Evolutionary conservation across 495 filamentous ascomycete species (phyloP), one percentile per base, ranked within the genome.

Genomic region (Neurospora sp.): DNA sequence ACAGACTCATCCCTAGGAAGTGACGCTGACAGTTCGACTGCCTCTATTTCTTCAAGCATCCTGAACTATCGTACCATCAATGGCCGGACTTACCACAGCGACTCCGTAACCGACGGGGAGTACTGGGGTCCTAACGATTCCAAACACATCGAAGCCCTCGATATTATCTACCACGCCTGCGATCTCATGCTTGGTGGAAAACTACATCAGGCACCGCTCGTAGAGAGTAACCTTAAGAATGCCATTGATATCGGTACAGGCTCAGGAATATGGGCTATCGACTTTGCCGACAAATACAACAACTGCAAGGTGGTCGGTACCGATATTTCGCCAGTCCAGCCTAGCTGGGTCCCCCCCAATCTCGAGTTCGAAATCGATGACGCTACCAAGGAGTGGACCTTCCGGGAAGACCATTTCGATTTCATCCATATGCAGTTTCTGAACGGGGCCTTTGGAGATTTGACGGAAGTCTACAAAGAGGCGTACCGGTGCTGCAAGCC

Each of bases 231-330:
- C 41, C 7, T 71, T 31, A 44, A 81, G 76, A 81, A 76, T 72
- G 81, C 79, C 3, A 46, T 84, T 12, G 81, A 84, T 40, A 76
- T 83, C 3, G 81, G 80, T 20, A 82, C 80, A 16, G 82, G 82
- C 37, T 80, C 81, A 5, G 82, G 82, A 74, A 80, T 83, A 53
- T 84, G 81, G 81, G 81, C 81, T 71, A 83, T 84, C 40, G 89
- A 91, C 73, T 86, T 89, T 73, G 89, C 86, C 16, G 88, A 90
- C 70, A 74, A 83, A 16, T 85, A 82, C 74, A 88, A 88, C 2
- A 38, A 77, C 38, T 79, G 83, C 9, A 79, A 85, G 8, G 83
- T 89, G 37, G 76, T 87, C 66, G 87, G 87, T 44, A 87, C 84
- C 20, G 87, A 88, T 71, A 78, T 89, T 16, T 84, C 81, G 38